Evolutionary conservation across 2,329 filamentous ascomycete species (phyloP), one percentile per base, ranked within the genome.

Genomic region (Orbilia ellipsospora): DNA sequence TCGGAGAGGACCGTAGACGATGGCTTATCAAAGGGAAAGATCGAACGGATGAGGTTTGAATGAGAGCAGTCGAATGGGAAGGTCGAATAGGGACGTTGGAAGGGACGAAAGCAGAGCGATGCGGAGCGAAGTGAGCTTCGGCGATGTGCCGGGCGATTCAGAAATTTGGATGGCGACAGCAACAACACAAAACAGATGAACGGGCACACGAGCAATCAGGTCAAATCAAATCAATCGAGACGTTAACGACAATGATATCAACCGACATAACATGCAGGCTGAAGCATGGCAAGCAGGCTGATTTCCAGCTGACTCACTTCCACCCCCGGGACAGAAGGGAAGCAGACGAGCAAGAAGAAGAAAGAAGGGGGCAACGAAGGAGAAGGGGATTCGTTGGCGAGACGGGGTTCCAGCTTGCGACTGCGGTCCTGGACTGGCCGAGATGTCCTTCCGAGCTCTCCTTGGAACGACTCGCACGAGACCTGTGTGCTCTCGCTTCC

Each of bases 101-200:
- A 40, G 40, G 15, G n/a, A 36, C 13, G 36, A 31, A 40, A 40
- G 23, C 23, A 23, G 23, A 60, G 36, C 42, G 54, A 54, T 60
- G 52, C 56, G 57, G 12, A 12, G 16, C 6, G 69, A 28, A 56
- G 48, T 54, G 54, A 61, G 68, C 69, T 73, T 73, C 69, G 69
- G 69, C 69, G 69, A 73, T 73, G 69, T 61, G 69, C 69, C 69
- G 69, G 69, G 55, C 60, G 61, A 69, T 36, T 36, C 31, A 36
- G 10, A 36, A 36, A 36, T 36, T 23, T 10, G 31, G 5, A 36
- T 36, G 31, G 31, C 31, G 31, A 36, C 31, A 36, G 10, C 31
- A 36, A 36, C 31, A 36, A 23, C 31, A 36, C 5, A 36, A 36
- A 36, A 7, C 5, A 36, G 8, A 36, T 7, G 31, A 36, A 7